Evolutionary conservation across 257 asterid genomes (phyloP), one percentile per base, ranked within the genome.

Genomic region (Perilla frutescens): DNA sequence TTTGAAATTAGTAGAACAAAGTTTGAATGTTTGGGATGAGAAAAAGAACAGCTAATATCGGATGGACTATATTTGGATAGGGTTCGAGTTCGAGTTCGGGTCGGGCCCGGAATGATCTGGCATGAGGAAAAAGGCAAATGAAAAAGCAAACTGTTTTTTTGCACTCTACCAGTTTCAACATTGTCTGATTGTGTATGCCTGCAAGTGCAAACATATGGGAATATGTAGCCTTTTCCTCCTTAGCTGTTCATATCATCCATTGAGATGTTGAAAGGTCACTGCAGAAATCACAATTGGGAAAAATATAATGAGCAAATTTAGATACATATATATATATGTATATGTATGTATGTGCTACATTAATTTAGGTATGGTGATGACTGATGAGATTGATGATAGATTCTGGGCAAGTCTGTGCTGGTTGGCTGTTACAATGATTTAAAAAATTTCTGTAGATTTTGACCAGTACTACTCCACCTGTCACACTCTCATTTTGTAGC

Each of bases 231-330:
- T 59, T 87, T 84, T 85, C 43, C 55, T 11, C 77, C 54, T 77
- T 61, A 68, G 74, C 78, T 75, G 69, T 79, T 77, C 61, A 73
- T 77, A 20, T 83, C 81, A 82, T 81, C 76, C 80, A 77, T 47
- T 79, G 20, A 63, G 90, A 90, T 72, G 89, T 76, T 84, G 90
- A 87, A 79, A 86, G 84, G 89, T 80, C 94, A 81, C 81, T 88
- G 91, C 65, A 64, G 26, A 56, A 37, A 43, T 76, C 78, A 78
- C 62, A 71, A 78, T 81, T 82, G 63, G 71, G 60, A 34, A 44
- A 61, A 39, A n/a, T 55, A 29, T 59, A 71, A 74, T 79, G 79
- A 72, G 80, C 49, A 53, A 74, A 71, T 0, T 9, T 2, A 10
- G n/a, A 13, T 12, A 4, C 9, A 9, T 3, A 9, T 12, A 13